Evolutionary conservation across 306 rosid genomes (phyloP).

Genomic region (Biancaea sappan): DNA sequence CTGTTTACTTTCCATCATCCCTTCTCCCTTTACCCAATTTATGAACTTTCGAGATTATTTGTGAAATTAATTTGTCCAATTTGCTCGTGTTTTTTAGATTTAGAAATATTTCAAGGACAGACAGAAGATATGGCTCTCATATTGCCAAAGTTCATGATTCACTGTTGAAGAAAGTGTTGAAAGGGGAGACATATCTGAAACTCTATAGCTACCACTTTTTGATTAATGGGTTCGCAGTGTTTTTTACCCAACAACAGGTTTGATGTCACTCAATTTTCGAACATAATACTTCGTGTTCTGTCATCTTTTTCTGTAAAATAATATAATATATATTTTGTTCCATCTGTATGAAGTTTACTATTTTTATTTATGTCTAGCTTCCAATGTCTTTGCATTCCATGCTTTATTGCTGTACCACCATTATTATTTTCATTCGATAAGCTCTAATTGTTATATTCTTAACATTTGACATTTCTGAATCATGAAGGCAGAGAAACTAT

Average conservation of each 20-base stretch:
- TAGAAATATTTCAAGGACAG: conserved; percentile 59
- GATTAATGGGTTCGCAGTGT: conserved; percentile 90
- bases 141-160: conserved; percentile 85
- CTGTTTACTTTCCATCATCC: not conserved
- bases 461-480: conserved; percentile 33
- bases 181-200: conserved; percentile 91
- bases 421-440: not conserved
- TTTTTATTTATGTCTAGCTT: conserved; percentile 20
- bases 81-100: conserved; percentile 23
- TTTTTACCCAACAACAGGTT: conserved; percentile 89
- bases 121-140: conserved; percentile 56
- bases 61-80: conserved; percentile 27
- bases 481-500: conserved; percentile 76
- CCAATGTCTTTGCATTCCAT: not conserved
- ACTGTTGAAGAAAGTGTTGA: conserved; percentile 73
- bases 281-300: conserved; percentile 30
- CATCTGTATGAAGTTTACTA: not conserved
- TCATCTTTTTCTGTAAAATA: not conserved
- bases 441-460: conserved; percentile 1
- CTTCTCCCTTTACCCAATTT: conserved; percentile 1
- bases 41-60: conserved; percentile 5
- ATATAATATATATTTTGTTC: not conserved
- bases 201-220: conserved; percentile 94
- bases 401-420: not conserved
- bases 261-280: conserved; percentile 14